Percentiles rank a stretch among this genome's conserved stretches.
phyloP scores from a whole-genome alignment of 202 grass and related monocot genomes.

The Setaria viridis region DNA sequence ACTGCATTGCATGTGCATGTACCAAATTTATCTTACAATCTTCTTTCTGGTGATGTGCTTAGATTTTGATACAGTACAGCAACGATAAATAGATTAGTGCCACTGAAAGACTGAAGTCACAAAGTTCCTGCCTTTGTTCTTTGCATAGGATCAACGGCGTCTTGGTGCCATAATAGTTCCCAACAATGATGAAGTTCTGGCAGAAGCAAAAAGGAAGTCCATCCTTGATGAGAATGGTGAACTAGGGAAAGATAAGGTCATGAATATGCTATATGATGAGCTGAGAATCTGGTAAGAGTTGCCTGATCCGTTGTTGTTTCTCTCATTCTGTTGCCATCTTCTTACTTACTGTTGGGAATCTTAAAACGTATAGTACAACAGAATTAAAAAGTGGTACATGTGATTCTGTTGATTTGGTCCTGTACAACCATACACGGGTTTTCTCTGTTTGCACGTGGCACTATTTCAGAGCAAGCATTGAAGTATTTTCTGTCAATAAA shows the following conservation, averaged over 20 bases:
- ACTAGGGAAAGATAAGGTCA: constrained; percentile 53
- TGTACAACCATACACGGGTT: background rate
- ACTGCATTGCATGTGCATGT: background rate
- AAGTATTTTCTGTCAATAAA: constrained; percentile 33
- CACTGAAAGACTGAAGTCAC: background rate
- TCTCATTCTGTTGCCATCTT: background rate
- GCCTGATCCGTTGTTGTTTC: background rate
- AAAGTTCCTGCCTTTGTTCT: constrained; percentile 20
- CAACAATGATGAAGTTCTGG: constrained; percentile 76
- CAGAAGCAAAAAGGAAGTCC: constrained; percentile 55
- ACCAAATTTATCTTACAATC: background rate
- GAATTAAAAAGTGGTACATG: background rate
- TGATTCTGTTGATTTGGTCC: background rate
- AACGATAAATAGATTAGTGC: constrained; percentile 5
- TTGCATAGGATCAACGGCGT: constrained; percentile 77
- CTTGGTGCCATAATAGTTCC: constrained; percentile 89
- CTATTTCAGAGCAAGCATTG: background rate
- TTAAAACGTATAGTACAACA: background rate
- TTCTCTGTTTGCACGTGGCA: background rate
- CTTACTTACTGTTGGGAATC: background rate
- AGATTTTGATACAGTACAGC: background rate
- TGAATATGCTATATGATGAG: constrained; percentile 74
- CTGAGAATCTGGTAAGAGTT: constrained; percentile 73
- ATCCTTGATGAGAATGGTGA: constrained; percentile 49
- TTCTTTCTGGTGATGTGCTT: background rate